Conservation (phyloP, 2,329 filamentous ascomycete genomes). For the Sclerotinia glacialis region DNA sequence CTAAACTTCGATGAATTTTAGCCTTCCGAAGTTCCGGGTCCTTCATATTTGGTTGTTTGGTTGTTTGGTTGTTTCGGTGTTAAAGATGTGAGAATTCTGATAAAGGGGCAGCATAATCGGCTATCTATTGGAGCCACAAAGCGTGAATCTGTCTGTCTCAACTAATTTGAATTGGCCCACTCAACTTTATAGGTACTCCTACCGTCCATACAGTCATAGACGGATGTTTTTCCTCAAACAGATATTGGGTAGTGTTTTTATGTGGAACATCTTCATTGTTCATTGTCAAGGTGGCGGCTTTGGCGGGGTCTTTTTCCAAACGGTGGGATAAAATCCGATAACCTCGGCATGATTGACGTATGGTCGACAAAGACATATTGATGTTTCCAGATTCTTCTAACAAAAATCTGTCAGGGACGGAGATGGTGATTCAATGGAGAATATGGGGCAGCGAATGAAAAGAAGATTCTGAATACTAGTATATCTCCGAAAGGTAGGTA, state of each 20-base stretch:
- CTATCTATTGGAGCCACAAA: background rate
- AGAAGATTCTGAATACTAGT: background rate
- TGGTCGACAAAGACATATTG: background rate
- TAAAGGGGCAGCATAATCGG: background rate
- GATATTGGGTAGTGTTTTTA: background rate
- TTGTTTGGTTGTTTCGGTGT: no score
- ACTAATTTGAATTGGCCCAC: background rate
- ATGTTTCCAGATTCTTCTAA: constrained; percentile 10
- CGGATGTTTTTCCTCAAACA: constrained; percentile 15
- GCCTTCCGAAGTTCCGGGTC: background rate
- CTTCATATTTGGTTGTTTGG: background rate
- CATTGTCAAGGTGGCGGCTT: constrained; percentile 10
- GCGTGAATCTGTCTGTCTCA: background rate
- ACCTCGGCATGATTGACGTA: constrained; percentile 13
- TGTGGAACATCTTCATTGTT: constrained; percentile 5
- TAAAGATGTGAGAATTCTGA: background rate
- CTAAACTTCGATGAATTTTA: background rate
- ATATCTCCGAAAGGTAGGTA: background rate
- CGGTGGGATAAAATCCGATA: background rate
- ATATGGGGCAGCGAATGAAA: constrained; percentile 7
- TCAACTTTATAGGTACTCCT: constrained; percentile 1
- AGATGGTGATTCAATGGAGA: constrained; percentile 14
- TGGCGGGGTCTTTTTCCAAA: constrained; percentile 11
- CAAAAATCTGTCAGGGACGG: constrained; percentile 3
- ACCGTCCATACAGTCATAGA: background rate